A percentile compares a stretch with the other conserved stretches of the same genome.
Evolutionary conservation across 306 rosid species (phyloP).

Genomic region (Rosa rugosa): DNA sequence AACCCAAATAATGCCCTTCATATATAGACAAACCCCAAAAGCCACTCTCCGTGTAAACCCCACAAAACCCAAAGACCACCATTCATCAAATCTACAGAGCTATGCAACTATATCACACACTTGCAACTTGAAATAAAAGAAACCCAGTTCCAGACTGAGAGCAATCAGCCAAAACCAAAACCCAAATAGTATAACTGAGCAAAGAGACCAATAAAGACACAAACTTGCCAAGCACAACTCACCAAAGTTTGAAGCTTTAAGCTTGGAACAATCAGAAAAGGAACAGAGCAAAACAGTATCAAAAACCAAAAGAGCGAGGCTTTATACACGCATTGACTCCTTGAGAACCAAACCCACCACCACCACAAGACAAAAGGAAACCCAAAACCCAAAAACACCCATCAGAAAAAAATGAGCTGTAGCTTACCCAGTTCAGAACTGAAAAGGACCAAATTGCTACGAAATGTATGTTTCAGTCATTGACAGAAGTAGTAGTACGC

Average conservation of each 20-base stretch:
- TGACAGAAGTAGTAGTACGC: background rate
- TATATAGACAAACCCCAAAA: constrained; percentile 58
- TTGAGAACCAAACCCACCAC: constrained; percentile 28
- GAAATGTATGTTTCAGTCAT: constrained; percentile 34
- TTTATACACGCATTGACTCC: constrained; percentile 20
- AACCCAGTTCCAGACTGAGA: constrained; percentile 29
- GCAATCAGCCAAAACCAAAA: constrained; percentile 24
- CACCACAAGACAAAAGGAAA: constrained; percentile 26
- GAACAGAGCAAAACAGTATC: constrained; percentile 30
- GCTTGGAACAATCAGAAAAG: constrained; percentile 17
- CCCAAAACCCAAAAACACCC: constrained; percentile 12
- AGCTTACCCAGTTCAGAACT: constrained; percentile 10
- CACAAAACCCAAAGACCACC: constrained; percentile 66
- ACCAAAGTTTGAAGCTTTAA: constrained; percentile 19
- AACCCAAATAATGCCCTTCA: constrained; percentile 37
- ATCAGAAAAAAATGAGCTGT: constrained; percentile 28
- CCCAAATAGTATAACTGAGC: constrained; percentile 17
- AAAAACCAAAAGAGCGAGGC: constrained; percentile 20
- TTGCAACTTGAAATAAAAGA: constrained; percentile 5
- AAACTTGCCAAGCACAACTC: constrained; percentile 21
- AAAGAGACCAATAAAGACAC: constrained; percentile 14
- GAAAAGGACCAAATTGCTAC: constrained; percentile 31
- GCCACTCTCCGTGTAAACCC: constrained; percentile 82
- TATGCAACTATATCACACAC: constrained; percentile 22
- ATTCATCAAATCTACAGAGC: constrained; percentile 28